Conservation (phyloP, 192 early-diverging fungal species). For the Coemansia sp. region DNA sequence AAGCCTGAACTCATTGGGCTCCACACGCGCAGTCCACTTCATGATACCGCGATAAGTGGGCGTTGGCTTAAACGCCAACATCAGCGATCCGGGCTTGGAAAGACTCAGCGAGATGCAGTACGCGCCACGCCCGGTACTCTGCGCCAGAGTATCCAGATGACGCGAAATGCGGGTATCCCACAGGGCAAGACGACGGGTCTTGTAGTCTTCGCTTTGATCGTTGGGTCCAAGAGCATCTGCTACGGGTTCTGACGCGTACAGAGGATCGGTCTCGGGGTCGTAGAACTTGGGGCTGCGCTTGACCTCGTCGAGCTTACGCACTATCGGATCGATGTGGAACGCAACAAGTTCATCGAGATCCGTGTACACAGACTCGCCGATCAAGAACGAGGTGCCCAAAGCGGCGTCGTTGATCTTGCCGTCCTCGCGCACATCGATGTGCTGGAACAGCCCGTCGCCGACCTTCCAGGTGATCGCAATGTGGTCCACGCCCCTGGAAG, state of each 20-base stretch:
- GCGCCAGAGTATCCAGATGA: conserved; percentile 50
- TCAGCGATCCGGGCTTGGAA: conserved; percentile 70
- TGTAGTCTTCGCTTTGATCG: conserved; percentile 26
- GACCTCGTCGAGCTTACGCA: conserved; percentile 66
- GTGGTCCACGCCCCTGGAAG: conserved; percentile 83
- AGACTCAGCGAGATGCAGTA: conserved; percentile 79
- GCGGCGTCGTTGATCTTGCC: conserved; percentile 70
- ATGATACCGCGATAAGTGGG: conserved; percentile 59
- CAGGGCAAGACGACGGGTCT: conserved; percentile 22
- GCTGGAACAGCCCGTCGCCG: conserved; percentile 81
- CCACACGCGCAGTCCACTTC: conserved; percentile 73
- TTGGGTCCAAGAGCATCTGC: conserved; percentile 17
- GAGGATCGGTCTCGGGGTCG: conserved; percentile 55
- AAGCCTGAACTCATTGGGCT: conserved; percentile 75
- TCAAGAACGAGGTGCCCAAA: conserved; percentile 66
- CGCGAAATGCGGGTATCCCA: conserved; percentile 54
- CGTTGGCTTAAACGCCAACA: conserved; percentile 76
- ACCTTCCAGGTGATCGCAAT: conserved; percentile 94
- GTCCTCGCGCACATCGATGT: conserved; percentile 64
- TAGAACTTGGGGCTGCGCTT: conserved; percentile 79
- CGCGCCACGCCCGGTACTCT: conserved; percentile 65
- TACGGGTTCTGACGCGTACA: conserved; percentile 59
- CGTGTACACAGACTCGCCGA: conserved; percentile 70
- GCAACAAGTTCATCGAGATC: conserved; percentile 93
- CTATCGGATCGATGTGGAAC: conserved; percentile 83